Base-by-base conservation (phyloP, 164 flowering plant species). In the Magnolia changhungtana region DNA sequence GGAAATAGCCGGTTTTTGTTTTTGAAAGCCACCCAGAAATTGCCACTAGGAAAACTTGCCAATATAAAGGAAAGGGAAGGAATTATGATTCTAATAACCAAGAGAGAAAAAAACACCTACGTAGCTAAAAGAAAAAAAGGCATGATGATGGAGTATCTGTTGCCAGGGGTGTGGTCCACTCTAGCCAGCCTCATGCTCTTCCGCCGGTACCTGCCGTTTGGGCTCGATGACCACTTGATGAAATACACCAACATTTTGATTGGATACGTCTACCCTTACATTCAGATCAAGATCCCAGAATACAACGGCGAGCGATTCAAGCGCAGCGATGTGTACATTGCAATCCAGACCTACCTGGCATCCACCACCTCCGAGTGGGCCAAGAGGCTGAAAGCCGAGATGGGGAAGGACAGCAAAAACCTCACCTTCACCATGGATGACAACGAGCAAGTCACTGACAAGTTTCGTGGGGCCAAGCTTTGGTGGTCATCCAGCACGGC, bases 381-480 rank as follows among this genome's bases (percentile, higher is more conserved):
- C 1, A 86, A 85, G 72, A 76, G 87, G n/a, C 92, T 90, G 55
- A 89, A 84, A 27, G 90, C 87, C 0, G 87, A 87, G 73, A 76
- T 82, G 75, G 82, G 69, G 0, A 86, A 79, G 63, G 84, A 84
- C 21, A 78, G 80, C 79, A 77, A 21, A 49, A 82, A 81, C 50
- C 69, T 88, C n/a, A 80, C 81, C 7, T 77, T 89, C 31, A 83
- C 89, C 81, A 86, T 90, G 86, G 93, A 88, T 73, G 91, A 89
- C 27, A 16, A 84, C 29, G 92, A 91, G 78, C 71, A 69, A 52
- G 84, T 87, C 27, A 80, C 72, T 0, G 96, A 90, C 71, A 0
- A 91, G 88, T 78, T 37, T 0, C 45, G 7, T 29, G 94, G 91
- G 0, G 83, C 29, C 0, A 81, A 83, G 67, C 74, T 88, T 2